phyloP scores from a whole-genome alignment of 495 filamentous ascomycete genomes.

The Penicillium egyptiacum region DNA sequence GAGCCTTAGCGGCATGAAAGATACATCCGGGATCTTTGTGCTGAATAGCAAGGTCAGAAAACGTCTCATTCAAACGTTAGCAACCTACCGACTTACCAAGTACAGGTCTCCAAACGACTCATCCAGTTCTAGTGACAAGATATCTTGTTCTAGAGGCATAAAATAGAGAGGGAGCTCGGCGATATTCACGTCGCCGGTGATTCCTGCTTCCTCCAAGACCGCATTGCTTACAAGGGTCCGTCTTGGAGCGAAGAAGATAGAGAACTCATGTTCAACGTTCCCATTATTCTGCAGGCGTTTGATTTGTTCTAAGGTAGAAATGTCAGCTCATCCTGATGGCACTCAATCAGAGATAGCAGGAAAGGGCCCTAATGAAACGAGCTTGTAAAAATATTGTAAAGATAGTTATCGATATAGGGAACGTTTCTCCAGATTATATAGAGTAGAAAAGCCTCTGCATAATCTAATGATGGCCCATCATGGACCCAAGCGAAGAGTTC shows the following conservation, averaged over 20 bases:
- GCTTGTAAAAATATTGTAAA: slow-evolving; percentile 36
- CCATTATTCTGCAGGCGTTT: slow-evolving; percentile 81
- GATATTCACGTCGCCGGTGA: slow-evolving; percentile 88
- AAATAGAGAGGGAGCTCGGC: slow-evolving; percentile 85
- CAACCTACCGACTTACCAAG: slow-evolving; percentile 52
- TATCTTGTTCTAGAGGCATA: slow-evolving; percentile 84
- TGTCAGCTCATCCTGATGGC: slow-evolving; percentile 63
- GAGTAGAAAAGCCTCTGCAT: slow-evolving; percentile 56
- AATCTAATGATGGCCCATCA: slow-evolving; percentile 61
- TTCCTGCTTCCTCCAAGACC: slow-evolving; percentile 88
- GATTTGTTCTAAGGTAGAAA: slow-evolving; percentile 70
- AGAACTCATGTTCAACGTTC: slow-evolving; percentile 89
- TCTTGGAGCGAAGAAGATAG: slow-evolving; percentile 88
- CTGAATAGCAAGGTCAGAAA: slow-evolving; percentile 32
- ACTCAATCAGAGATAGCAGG: slow-evolving; percentile 34
- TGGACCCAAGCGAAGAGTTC: not conserved
- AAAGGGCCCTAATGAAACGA: slow-evolving; percentile 47
- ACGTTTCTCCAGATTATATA: slow-evolving; percentile 60
- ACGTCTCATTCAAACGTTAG: not conserved
- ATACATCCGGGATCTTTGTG: slow-evolving; percentile 88
- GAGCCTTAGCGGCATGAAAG: slow-evolving; percentile 83
- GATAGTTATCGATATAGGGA: slow-evolving; percentile 57
- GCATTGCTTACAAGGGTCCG: slow-evolving; percentile 89
- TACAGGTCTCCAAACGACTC: slow-evolving; percentile 85
- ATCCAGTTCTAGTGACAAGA: slow-evolving; percentile 87